Base-by-base conservation (phyloP, 306 rosid species). In the Medicago ruthenica region DNA sequence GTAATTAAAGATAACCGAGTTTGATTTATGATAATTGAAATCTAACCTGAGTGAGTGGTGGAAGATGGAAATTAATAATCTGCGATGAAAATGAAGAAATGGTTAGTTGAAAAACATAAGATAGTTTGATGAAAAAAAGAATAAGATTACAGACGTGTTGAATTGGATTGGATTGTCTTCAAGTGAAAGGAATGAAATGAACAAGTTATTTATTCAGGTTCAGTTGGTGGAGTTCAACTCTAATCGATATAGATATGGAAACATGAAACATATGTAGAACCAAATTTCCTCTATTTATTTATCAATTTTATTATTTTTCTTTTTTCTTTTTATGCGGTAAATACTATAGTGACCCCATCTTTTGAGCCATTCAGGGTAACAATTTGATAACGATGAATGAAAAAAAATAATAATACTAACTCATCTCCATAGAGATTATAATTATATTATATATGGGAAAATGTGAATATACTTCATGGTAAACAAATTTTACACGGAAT, bases 21-120 rank as follows among this genome's bases (percentile, higher is more conserved):
- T 81, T 44, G 8, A 8, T 27, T n/a, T 17, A 10, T 22, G 47
- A 45, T 44, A 10, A 62, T 39, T 61, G 69, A 80, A 88, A 86
- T 55, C 82, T 72, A 75, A 89, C 90, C 93, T 84, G 83, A 42
- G 85, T 4, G 16, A 4, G n/a, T 44, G 51, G 7, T 12, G 81
- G 53, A 77, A 83, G 76, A 71, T 76, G 83, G 76, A 80, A 67
- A 78, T 14, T 89, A 76, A 27, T 27, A 27, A 27, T 81, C 86
- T 81, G 87, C 90, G 80, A 88, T 81, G 89, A 80, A 85, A 85
- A 84, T 66, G 78, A 78, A 74, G 64, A 81, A 81, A 66, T 40
- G 45, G 44, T 44, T 54, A 63, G 62, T 60, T 16, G 58, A 76
- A 74, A 67, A 66, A 71, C 22, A 58, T 24, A 8, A 50, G 80